Evolutionary conservation across 768 basidiomycete genomes (phyloP).

Genomic region (Xerocomellus dryophilus): DNA sequence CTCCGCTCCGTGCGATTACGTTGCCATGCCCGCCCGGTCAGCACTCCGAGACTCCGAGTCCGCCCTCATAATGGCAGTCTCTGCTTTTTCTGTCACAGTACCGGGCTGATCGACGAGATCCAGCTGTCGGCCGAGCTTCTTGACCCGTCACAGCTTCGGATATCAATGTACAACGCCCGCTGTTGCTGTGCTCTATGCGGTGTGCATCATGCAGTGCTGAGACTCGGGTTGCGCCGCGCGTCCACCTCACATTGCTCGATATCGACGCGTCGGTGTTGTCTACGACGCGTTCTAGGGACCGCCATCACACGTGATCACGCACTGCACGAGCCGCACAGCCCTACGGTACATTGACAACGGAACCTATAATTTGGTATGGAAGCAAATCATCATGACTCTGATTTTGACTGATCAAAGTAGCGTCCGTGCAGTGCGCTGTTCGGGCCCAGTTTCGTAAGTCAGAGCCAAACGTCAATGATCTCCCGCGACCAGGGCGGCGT

Average conservation of each 20-base stretch:
- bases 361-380: background rate
- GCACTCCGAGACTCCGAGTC: no score
- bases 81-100: no score
- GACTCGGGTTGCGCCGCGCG: no score
- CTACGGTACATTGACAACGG: background rate
- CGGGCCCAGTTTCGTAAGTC: background rate
- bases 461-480: background rate
- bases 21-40: background rate
- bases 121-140: background rate
- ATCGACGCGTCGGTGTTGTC: background rate
- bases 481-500: background rate
- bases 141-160: background rate
- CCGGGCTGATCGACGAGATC: background rate
- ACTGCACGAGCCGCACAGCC: background rate
- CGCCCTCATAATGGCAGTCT: no score
- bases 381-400: slow-evolving; percentile 1
- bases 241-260: background rate
- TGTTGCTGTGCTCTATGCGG: background rate
- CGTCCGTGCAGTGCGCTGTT: no score
- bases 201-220: background rate
- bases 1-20: slow-evolving; percentile 1
- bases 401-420: background rate
- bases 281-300: background rate
- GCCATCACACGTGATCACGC: background rate
- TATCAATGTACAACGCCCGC: background rate